Percentiles rank a stretch among this genome's conserved stretches.
phyloP scores from a whole-genome alignment of 2,329 filamentous ascomycete species.

The Aspergillus eucalypticola region DNA sequence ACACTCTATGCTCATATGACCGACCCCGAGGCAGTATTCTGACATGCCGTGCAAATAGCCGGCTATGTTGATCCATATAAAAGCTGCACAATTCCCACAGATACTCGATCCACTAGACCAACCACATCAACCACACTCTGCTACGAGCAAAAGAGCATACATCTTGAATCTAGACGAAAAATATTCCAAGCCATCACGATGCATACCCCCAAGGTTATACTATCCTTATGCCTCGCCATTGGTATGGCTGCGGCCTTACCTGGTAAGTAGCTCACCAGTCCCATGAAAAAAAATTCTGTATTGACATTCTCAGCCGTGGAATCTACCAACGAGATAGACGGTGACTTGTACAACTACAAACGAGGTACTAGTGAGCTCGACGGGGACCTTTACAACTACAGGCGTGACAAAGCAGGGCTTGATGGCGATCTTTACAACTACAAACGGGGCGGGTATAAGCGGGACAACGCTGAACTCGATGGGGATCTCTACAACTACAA shows the following conservation, averaged over 20 bases:
- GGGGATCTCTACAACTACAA: background rate
- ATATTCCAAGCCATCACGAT: background rate
- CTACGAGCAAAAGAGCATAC: too few relatives aligned
- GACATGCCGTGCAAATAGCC: too few relatives aligned
- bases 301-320: background rate
- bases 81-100: too few relatives aligned
- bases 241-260: background rate
- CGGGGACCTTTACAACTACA: background rate
- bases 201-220: background rate
- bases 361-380: background rate
- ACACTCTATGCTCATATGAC: too few relatives aligned
- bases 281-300: background rate
- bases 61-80: too few relatives aligned
- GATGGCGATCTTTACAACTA: background rate
- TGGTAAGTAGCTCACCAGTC: background rate
- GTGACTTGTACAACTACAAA: conserved; percentile 2
- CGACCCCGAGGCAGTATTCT: too few relatives aligned
- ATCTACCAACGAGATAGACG: background rate
- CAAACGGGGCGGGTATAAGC: background rate
- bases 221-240: background rate
- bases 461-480: background rate
- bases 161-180: too few relatives aligned
- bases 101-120: too few relatives aligned
- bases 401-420: background rate
- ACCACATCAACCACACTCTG: too few relatives aligned